These are phyloP conservation scores for Glonium stellatum DNA, from an alignment of 495 filamentous ascomycete genomes.

Conservation along the genomic window DNA sequence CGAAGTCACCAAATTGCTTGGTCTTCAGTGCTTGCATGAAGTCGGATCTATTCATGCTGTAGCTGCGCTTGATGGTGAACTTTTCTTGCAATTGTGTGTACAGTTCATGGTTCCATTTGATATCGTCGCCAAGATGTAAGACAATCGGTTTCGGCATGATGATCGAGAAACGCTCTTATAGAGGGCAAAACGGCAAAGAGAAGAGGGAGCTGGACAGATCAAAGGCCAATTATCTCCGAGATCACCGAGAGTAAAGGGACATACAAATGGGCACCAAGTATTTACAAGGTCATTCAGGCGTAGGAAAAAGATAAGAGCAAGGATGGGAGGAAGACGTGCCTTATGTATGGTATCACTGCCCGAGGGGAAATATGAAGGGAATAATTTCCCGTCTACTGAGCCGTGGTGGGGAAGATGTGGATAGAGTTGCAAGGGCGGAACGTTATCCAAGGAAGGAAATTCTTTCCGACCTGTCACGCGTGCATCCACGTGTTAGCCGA, in stretches of 20 bases:
- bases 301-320: neutral
- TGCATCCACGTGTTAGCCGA: too few relatives aligned
- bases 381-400: neutral
- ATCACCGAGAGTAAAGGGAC: too few relatives aligned
- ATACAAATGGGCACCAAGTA: neutral
- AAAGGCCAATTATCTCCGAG: neutral
- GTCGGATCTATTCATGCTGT: conserved; percentile 47
- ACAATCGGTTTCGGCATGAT: conserved; percentile 25
- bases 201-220: neutral
- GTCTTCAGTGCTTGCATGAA: conserved; percentile 60
- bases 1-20: conserved; percentile 62
- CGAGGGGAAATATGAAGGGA: neutral
- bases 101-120: conserved; percentile 34
- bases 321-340: too few relatives aligned
- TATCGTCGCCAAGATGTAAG: conserved; percentile 34
- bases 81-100: conserved; percentile 27
- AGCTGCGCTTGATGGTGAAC: conserved; percentile 30
- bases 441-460: neutral
- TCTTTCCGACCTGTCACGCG: neutral
- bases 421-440: neutral
- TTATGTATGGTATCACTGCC: neutral
- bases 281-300: neutral
- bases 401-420: neutral
- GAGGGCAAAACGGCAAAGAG: neutral
- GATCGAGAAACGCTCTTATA: neutral